These are phyloP conservation scores for Melanopsichium pennsylvanicum DNA, from an alignment of 1,284 basidiomycete genomes.

Conservation along the genomic window DNA sequence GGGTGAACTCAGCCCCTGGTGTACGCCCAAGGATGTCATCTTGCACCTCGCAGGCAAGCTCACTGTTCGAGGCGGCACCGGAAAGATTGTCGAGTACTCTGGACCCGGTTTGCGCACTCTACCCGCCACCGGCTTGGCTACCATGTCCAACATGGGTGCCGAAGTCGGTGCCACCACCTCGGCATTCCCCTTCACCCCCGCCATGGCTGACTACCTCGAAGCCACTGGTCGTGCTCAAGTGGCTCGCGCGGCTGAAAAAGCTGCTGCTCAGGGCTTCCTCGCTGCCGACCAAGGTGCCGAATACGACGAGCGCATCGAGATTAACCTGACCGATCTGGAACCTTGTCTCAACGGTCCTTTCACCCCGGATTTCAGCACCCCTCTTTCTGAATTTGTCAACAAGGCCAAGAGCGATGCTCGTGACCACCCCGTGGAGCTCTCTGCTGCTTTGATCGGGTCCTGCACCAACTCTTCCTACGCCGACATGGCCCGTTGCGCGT, in stretches of 20 bases:
- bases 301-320: constrained; percentile 94
- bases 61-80: constrained; percentile 96
- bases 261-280: constrained; percentile 80
- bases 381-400: constrained; percentile 85
- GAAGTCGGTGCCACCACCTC: constrained; percentile 99
- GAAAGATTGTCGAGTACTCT: constrained; percentile 95
- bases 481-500: constrained; percentile 80
- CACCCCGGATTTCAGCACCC: constrained; percentile 95
- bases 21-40: constrained; percentile 95
- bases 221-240: constrained; percentile 90
- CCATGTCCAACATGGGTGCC: constrained; percentile 98
- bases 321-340: constrained; percentile 90
- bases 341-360: constrained; percentile 93
- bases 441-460: constrained; percentile 91
- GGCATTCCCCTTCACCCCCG: constrained; percentile 89
- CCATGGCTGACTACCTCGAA: constrained; percentile 86
- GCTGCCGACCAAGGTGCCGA: constrained; percentile 86
- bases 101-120: constrained; percentile 90
- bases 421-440: constrained; percentile 81
- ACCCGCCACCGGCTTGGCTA: constrained; percentile 94
- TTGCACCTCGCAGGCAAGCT: constrained; percentile 91
- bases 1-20: constrained; percentile 88
- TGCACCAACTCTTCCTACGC: constrained; percentile 81
- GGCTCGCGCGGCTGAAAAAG: constrained; percentile 83
- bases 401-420: constrained; percentile 81